Percentiles rank a stretch among this genome's conserved stretches.
phyloP scores from a whole-genome alignment of 208 protist species.

The Kentomonas sorsogonicus region DNA sequence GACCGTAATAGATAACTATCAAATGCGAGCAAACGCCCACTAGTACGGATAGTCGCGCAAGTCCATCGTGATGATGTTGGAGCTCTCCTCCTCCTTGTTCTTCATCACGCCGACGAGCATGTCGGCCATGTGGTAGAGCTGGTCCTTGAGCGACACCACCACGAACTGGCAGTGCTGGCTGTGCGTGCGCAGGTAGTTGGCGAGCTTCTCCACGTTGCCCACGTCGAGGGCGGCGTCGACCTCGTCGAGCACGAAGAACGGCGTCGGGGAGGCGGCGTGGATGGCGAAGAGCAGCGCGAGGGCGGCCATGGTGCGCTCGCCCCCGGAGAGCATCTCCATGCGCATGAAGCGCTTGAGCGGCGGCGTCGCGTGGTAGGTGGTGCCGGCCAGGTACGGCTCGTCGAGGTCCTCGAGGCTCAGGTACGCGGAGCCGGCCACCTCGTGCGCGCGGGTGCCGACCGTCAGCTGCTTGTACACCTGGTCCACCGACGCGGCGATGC shows the following conservation, averaged over 20 bases:
- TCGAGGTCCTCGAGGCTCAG: conserved; percentile 93
- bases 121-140: conserved; percentile 94
- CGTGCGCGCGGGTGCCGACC: conserved; percentile 55
- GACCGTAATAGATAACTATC: not conserved
- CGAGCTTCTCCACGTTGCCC: conserved; percentile 95
- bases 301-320: conserved; percentile 98
- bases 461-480: conserved; percentile 96
- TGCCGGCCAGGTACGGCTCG: conserved; percentile 95
- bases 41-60: conserved; percentile 79
- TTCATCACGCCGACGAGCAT: conserved; percentile 95
- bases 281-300: conserved; percentile 98
- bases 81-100: conserved; percentile 80
- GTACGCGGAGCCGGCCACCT: conserved; percentile 90
- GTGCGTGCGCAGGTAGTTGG: conserved; percentile 89
- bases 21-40: not conserved
- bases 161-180: conserved; percentile 92
- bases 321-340: conserved; percentile 97
- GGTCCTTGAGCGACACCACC: conserved; percentile 98
- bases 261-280: conserved; percentile 92
- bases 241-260: conserved; percentile 99
- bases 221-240: conserved; percentile 98
- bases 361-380: conserved; percentile 96
- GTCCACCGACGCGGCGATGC: conserved; percentile 86
- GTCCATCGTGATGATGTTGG: conserved; percentile 84
- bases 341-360: conserved; percentile 96